Evolutionary conservation across 345 rosid species (phyloP).

Genomic region (Erucastrum elatum): DNA sequence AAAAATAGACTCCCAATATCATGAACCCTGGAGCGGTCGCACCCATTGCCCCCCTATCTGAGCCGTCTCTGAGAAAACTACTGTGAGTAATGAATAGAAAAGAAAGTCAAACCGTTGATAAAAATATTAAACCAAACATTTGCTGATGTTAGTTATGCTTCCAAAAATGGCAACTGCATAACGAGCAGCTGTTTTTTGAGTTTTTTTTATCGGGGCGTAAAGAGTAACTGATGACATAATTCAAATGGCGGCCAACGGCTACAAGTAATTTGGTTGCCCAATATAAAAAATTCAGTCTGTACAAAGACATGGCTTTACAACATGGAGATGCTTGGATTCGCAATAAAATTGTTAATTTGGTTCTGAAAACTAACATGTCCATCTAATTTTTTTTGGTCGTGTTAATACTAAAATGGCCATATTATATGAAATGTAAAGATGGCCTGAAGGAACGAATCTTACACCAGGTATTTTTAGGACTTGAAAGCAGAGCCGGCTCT

Average conservation of each 20-base stretch:
- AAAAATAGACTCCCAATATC: no score
- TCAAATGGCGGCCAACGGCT: not conserved
- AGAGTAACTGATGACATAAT: not conserved
- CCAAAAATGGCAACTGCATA: not conserved
- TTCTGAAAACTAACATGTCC: not conserved
- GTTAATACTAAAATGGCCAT: not conserved
- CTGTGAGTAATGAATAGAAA: not conserved
- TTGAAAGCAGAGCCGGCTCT: no score
- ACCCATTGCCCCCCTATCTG: no score
- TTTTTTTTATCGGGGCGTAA: not conserved
- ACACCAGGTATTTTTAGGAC: not conserved
- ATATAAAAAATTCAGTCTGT: not conserved
- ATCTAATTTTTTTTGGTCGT: not conserved
- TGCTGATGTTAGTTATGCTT: not conserved
- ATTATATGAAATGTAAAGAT: not conserved
- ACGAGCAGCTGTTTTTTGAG: not conserved
- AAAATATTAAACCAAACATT: not conserved
- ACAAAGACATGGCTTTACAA: not conserved
- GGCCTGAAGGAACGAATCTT: not conserved
- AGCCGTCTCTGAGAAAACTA: no score
- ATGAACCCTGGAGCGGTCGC: no score
- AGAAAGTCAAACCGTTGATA: slow-evolving; percentile 13
- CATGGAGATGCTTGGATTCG: not conserved
- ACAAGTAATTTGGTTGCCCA: not conserved
- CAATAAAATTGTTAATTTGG: not conserved